Base-by-base conservation (phyloP, 352 stramenopile genomes). In the Phytophthora citricola region DNA sequence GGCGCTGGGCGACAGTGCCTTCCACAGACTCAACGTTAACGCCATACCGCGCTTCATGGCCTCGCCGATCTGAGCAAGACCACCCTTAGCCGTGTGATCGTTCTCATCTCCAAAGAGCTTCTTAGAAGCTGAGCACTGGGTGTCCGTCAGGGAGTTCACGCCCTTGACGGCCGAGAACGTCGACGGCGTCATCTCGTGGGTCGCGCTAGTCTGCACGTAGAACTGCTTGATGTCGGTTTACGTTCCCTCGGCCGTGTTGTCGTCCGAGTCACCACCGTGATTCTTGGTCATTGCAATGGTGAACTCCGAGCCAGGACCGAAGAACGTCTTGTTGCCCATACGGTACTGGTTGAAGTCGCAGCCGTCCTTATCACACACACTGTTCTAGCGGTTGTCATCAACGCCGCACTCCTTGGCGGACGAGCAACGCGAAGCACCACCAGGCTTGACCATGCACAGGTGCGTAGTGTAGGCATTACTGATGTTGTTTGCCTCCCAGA, bases 21-120 rank as follows among this genome's bases (percentile, higher is more conserved):
- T 75, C 84, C 84, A 92, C 27, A 90, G 56, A 53, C 81, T 90
- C 63, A 92, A 86, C 12, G 80, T 77, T 36, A 90, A 62, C 27
- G 89, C 79, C 61, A 92, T 70, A 20, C 81, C 83, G 26, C 69
- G 67, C 45, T 72, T 63, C 51, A 92, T 73, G 15, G 76, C 71
- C 1, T 72, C 51, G 4, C 81, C 78, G 39, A 91, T 75, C 17
- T 76, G 55, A 38, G 49, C 58, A 5, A 92, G 58, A 11, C 64
- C 58, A 10, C 63, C 63, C 58, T 67, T 76, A 0, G 27, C 14
- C 29, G 63, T 66, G 73, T 83, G 87, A 8, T 79, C 76, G 63
- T 89, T 73, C 47, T 81, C 72, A 62, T 92, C 81, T 10, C 60
- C 60, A 31, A 75, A 75, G 15, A 52, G 27, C 29, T 27, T 71